A percentile compares a stretch with the other conserved stretches of the same genome.
These are phyloP conservation scores for Ogataea minuta DNA, from an alignment of 805 yeast genomes.

Conservation along the genomic window DNA sequence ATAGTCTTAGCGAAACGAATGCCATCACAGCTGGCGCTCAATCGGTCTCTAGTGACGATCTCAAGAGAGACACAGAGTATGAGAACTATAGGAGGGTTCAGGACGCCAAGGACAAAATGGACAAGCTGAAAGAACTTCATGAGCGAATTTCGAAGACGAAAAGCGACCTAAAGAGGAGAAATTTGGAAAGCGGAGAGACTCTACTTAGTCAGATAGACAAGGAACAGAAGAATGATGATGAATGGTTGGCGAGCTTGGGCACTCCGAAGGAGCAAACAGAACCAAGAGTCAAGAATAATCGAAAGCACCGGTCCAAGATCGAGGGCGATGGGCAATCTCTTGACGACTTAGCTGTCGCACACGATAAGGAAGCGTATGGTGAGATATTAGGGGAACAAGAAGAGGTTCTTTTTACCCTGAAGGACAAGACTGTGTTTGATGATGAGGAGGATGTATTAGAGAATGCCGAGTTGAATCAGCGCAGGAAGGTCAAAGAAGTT, in stretches of 20 bases:
- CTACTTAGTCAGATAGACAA: constrained; percentile 27
- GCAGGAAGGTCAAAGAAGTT: constrained; percentile 21
- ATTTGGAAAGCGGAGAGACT: constrained; percentile 25
- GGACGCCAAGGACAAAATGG: constrained; percentile 33
- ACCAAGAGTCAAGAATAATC: constrained; percentile 5
- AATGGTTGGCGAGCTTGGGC: constrained; percentile 34
- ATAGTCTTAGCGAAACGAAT: constrained; percentile 49
- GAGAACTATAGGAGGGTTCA: constrained; percentile 36
- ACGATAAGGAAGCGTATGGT: constrained; percentile 40
- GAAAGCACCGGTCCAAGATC: constrained; percentile 5
- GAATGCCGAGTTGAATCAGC: constrained; percentile 22
- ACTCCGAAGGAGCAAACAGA: constrained; percentile 4
- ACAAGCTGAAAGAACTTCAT: constrained; percentile 26
- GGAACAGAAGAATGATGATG: constrained; percentile 36
- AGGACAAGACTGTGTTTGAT: constrained; percentile 44
- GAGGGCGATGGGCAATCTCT: constrained; percentile 10
- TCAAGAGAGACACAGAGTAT: constrained; percentile 31
- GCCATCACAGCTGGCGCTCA: constrained; percentile 45
- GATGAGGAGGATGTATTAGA: constrained; percentile 43
- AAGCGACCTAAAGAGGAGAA: constrained; percentile 22
- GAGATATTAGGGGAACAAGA: constrained; percentile 29
- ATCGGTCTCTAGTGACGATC: constrained; percentile 42
- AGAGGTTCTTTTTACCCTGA: constrained; percentile 54
- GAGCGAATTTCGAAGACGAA: constrained; percentile 15
- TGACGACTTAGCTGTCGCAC: constrained; percentile 44